phyloP scores from a whole-genome alignment of 257 asterid species.

The Salvia miltiorrhiza region DNA sequence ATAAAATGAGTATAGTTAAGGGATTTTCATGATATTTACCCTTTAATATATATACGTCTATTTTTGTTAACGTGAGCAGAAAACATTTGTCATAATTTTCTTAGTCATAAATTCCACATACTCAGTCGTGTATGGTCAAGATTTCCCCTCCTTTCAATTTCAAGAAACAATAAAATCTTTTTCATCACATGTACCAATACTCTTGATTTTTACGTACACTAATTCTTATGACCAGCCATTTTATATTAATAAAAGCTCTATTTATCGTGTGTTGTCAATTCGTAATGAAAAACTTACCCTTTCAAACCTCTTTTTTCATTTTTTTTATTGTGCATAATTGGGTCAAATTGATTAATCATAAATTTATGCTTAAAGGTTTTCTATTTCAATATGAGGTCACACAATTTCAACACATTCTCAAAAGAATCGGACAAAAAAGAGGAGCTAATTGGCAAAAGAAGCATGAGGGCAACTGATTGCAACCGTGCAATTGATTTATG shows the following conservation, averaged over 20 bases:
- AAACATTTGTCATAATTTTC: too few relatives aligned
- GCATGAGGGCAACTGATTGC: too few relatives aligned
- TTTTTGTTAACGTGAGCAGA: too few relatives aligned
- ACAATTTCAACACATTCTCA: not conserved
- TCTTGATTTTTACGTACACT: not conserved
- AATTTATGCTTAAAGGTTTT: too few relatives aligned
- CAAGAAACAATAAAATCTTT: not conserved
- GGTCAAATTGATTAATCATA: too few relatives aligned
- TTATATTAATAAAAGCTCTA: not conserved
- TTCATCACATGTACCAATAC: not conserved
- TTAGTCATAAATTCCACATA: not conserved
- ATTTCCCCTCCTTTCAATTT: not conserved
- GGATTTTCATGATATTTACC: too few relatives aligned
- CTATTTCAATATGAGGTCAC: not conserved
- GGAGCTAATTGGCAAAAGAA: too few relatives aligned
- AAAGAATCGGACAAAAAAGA: not conserved
- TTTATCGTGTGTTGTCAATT: not conserved
- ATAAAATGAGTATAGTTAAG: too few relatives aligned
- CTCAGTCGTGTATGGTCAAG: conserved; percentile 8
- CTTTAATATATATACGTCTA: too few relatives aligned
- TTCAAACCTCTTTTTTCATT: not conserved
- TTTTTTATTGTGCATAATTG: too few relatives aligned
- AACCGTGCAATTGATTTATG: too few relatives aligned
- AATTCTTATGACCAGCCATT: not conserved
- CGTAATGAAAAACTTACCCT: not conserved